Conservation (phyloP, 306 rosid genomes). For the Cyamopsis tetragonoloba region DNA sequence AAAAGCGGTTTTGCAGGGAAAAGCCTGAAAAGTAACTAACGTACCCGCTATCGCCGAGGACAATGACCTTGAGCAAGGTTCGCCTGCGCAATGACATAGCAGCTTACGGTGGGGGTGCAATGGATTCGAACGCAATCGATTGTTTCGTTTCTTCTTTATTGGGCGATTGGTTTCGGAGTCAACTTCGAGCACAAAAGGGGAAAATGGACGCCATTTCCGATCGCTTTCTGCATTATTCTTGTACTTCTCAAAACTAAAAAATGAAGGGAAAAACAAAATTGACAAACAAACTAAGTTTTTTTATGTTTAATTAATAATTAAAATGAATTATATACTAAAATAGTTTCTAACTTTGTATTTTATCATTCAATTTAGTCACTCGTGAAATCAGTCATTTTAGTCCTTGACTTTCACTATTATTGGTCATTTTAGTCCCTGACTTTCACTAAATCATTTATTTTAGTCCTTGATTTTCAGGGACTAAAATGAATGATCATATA, state of each 20-base stretch:
- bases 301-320: too few species aligned
- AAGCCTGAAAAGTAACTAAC: constrained; percentile 41
- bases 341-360: too few species aligned
- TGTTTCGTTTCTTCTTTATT: background rate
- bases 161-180: background rate
- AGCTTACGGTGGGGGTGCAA: constrained; percentile 18
- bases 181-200: constrained; percentile 17
- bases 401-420: too few species aligned
- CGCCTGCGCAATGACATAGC: constrained; percentile 88
- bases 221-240: constrained; percentile 25
- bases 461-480: too few species aligned
- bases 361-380: too few species aligned
- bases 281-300: too few species aligned
- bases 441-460: too few species aligned
- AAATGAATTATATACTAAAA: too few species aligned
- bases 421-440: too few species aligned
- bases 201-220: constrained; percentile 50
- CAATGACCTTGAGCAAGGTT: constrained; percentile 98
- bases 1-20: constrained; percentile 3
- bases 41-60: constrained; percentile 96
- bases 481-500: too few species aligned
- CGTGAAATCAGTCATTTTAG: too few species aligned
- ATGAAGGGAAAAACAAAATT: background rate
- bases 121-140: background rate
- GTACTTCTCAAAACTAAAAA: background rate